Evolutionary conservation across 139 green algal species (phyloP).

Genomic region (Tetraselmis striata): DNA sequence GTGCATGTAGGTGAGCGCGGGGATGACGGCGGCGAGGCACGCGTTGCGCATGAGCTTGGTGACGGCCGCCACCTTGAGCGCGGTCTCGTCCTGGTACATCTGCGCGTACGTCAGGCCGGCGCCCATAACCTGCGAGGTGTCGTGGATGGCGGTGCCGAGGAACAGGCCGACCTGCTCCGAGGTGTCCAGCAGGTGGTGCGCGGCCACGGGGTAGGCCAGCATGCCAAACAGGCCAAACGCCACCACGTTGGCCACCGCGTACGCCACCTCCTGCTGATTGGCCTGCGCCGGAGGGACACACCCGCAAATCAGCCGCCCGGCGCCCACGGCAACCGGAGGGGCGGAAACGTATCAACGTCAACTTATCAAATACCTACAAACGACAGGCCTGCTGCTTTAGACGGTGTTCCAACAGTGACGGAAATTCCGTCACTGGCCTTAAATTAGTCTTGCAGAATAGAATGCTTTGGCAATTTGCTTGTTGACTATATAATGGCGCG

Average conservation of each 20-base stretch:
- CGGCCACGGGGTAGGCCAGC: conserved; percentile 11
- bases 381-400: too few relatives aligned
- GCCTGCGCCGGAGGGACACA: too few relatives aligned
- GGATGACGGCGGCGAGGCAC: conserved; percentile 4
- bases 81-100: conserved; percentile 18
- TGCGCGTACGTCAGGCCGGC: conserved; percentile 18
- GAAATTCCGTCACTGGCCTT: too few relatives aligned
- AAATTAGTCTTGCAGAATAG: too few relatives aligned
- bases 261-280: conserved; percentile 16
- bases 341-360: too few relatives aligned
- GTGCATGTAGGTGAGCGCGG: neutral
- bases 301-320: too few relatives aligned
- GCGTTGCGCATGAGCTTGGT: conserved; percentile 14
- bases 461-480: too few relatives aligned
- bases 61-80: conserved; percentile 10
- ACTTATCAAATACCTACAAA: too few relatives aligned
- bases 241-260: conserved; percentile 28
- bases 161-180: conserved; percentile 14
- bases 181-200: conserved; percentile 6
- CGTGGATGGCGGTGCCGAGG: conserved; percentile 22
- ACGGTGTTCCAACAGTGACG: too few relatives aligned
- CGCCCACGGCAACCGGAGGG: too few relatives aligned
- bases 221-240: conserved; percentile 20
- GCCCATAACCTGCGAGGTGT: conserved; percentile 23
- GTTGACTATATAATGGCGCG: too few relatives aligned